Percentiles rank a stretch among this genome's conserved stretches.
Evolutionary conservation across 2,329 filamentous ascomycete species (phyloP).

Genomic region (Pestalotiopsis sp.): DNA sequence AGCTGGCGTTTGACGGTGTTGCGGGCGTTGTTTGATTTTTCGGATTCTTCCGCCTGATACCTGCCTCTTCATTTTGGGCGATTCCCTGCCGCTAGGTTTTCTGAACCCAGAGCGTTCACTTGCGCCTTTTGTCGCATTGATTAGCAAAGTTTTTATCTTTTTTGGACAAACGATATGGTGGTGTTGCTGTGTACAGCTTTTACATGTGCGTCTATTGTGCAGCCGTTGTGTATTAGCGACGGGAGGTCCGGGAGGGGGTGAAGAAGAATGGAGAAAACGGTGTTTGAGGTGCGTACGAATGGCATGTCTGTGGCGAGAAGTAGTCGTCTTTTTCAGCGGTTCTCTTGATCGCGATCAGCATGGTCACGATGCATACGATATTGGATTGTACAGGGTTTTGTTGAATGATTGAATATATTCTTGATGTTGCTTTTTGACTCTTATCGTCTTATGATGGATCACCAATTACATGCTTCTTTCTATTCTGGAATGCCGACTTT

Average conservation of each 20-base stretch:
- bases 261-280: not conserved
- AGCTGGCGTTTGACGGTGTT: conserved; percentile 28
- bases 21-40: conserved; percentile 24
- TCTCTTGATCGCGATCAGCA: not conserved
- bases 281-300: not conserved
- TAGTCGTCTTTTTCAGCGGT: not conserved
- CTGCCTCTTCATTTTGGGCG: conserved; percentile 18
- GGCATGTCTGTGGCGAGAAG: not conserved
- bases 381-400: not conserved
- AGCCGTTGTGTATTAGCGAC: not conserved
- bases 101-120: not conserved
- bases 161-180: not conserved
- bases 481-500: not conserved
- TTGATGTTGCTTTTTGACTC: not conserved
- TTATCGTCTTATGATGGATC: not conserved
- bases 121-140: not conserved
- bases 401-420: not conserved
- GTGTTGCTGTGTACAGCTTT: not conserved
- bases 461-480: not conserved
- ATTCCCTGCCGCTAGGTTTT: not conserved
- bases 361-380: not conserved
- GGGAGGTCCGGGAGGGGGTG: not conserved
- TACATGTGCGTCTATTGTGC: not conserved
- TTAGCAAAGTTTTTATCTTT: not conserved
- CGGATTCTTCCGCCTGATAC: conserved; percentile 24